Evolutionary conservation across 2,329 filamentous ascomycete species (phyloP), one percentile per base, ranked within the genome.

Genomic region (Sarocladiaceae sp.): DNA sequence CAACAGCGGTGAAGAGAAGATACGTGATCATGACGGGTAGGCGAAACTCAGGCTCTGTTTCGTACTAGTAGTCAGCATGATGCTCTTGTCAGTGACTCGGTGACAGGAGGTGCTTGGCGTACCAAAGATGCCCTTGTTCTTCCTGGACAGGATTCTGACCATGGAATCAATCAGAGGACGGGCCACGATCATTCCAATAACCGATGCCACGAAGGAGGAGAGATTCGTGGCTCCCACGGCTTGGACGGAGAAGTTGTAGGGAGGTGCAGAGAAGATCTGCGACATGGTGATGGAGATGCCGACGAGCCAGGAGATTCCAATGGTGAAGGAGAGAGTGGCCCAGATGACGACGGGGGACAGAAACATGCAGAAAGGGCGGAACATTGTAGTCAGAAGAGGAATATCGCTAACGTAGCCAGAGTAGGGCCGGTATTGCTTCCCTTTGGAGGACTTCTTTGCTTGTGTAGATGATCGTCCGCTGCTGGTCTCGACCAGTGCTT

Each of bases 211-310:
- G 34, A 39, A 39, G 19, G 34, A 39, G 6, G 34, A 39, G 6
- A 39, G 34, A 21, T 39, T 39, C 4, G 34, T 24, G 19, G 34
- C 34, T n/a, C 34, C 34, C 19, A 39, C 34, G 34, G 34, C 34
- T 11, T 21, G 11, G 34, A 39, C 34, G 11, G 34, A 39, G 34
- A 39, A 39, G 34, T 24, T 39, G 34, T 39, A 39, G 16, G 34
- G 34, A 12, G 34, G 20, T 15, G 34, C 34, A 24, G 34, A 39
- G 34, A 39, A 39, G 21, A 39, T 39, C 34, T 39, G 34, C 19
- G 34, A 39, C 20, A 39, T 39, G 11, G 34, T 39, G 34, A 39
- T 39, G 20, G 34, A 39, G 16, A 39, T 39, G 23, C 34, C 34
- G 4, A 39, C 34, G 16, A 39, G 34, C 34, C 34, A 39, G 11